These are phyloP conservation scores for Avena insularis DNA, from an alignment of 176 grass and related monocot genomes.

Conservation along the genomic window DNA sequence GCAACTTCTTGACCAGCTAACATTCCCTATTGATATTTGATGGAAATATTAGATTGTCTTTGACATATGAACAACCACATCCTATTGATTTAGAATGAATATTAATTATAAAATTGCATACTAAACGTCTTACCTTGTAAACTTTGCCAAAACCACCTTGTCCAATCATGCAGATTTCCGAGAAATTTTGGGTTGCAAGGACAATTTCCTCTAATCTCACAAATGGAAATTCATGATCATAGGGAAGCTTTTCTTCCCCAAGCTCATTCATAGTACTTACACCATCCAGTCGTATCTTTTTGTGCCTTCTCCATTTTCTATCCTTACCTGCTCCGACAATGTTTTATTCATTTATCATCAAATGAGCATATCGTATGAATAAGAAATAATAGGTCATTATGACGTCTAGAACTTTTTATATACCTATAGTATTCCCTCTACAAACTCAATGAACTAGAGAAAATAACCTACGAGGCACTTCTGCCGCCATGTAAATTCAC, in stretches of 20 bases:
- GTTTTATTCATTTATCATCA: neutral
- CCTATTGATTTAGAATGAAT: neutral
- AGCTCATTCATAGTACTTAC: neutral
- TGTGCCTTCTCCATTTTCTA: neutral
- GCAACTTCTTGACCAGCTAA: constrained; percentile 47
- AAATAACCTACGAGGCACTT: neutral
- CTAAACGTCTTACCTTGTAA: constrained; percentile 46
- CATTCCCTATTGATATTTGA: constrained; percentile 17
- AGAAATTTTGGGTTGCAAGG: constrained; percentile 44
- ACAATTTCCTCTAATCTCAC: constrained; percentile 30
- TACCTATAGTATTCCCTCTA: too few relatives aligned
- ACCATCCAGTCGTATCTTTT: too few relatives aligned
- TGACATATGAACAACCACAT: neutral
- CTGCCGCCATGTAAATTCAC: neutral
- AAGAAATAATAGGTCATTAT: neutral
- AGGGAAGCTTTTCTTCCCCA: neutral
- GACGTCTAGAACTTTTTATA: neutral
- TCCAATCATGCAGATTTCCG: constrained; percentile 38
- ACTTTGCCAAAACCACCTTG: constrained; percentile 60
- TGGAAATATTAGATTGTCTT: neutral
- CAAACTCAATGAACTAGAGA: neutral
- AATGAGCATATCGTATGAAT: neutral
- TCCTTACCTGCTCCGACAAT: neutral
- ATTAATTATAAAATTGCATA: neutral
- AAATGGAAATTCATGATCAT: constrained; percentile 37